Percentiles rank a stretch among this genome's conserved stretches.
phyloP scores from a whole-genome alignment of 495 filamentous ascomycete species.

The Aspergillus bridgeri region DNA sequence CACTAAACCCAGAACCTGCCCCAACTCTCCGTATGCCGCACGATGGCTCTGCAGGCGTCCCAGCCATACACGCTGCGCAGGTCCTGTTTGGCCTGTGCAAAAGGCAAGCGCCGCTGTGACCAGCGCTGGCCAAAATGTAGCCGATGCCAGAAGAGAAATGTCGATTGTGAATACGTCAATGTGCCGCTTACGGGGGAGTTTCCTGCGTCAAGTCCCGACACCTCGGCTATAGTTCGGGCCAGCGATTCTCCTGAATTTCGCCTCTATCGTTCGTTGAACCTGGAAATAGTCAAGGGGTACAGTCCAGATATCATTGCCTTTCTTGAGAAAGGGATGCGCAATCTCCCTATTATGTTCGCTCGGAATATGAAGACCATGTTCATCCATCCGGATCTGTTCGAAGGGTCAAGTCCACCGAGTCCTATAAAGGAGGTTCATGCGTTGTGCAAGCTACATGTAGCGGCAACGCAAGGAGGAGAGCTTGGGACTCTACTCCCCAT shows the following conservation, averaged over 20 bases:
- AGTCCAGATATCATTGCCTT: constrained; percentile 18
- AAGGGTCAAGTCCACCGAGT: constrained; percentile 18
- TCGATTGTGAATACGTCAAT: constrained; percentile 37
- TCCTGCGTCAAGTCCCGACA: background rate
- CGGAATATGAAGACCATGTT: constrained; percentile 25
- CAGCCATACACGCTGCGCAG: constrained; percentile 20
- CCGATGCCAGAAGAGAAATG: constrained; percentile 32
- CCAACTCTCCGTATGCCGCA: background rate
- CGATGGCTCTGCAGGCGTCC: background rate
- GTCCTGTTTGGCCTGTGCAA: constrained; percentile 42
- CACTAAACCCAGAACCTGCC: too few species aligned
- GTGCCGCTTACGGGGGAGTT: constrained; percentile 18
- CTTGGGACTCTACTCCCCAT: constrained; percentile 17
- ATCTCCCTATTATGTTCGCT: constrained; percentile 19
- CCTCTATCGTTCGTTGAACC: constrained; percentile 10
- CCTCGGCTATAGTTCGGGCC: background rate
- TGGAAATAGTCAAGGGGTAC: constrained; percentile 31
- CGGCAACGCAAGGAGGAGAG: background rate
- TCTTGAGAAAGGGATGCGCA: constrained; percentile 20
- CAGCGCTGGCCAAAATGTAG: constrained; percentile 35
- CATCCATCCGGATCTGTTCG: constrained; percentile 38
- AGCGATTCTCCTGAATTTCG: background rate
- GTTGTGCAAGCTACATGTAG: constrained; percentile 24
- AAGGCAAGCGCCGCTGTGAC: constrained; percentile 45
- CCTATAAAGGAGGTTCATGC: constrained; percentile 25